These are phyloP conservation scores for Magnolia sinica DNA, from an alignment of 164 flowering plant species.

Conservation along the genomic window DNA sequence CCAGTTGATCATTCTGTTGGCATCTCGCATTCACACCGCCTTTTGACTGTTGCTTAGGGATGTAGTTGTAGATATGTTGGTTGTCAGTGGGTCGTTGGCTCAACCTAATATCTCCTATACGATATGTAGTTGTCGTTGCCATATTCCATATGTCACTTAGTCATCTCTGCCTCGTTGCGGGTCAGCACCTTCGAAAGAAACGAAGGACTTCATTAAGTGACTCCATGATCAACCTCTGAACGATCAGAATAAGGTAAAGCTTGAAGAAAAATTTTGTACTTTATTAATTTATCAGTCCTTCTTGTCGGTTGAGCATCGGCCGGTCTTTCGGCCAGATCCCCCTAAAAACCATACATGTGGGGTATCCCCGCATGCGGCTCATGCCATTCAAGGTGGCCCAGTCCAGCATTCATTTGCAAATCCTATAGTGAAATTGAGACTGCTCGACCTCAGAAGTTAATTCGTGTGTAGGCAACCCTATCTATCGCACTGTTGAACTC, in stretches of 20 bases:
- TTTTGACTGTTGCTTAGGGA: background rate
- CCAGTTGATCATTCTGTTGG: too few species aligned
- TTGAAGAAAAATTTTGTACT: constrained; percentile 12
- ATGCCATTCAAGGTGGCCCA: constrained; percentile 9
- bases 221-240: too few species aligned
- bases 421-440: background rate
- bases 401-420: background rate
- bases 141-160: too few species aligned
- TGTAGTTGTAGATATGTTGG: background rate
- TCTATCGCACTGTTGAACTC: too few species aligned
- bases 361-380: constrained; percentile 11
- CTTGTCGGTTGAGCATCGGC: constrained; percentile 6
- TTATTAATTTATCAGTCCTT: constrained; percentile 12
- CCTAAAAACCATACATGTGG: background rate
- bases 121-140: background rate
- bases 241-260: too few species aligned
- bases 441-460: too few species aligned
- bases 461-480: too few species aligned
- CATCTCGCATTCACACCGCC: background rate
- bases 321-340: constrained; percentile 7
- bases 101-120: background rate
- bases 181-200: too few species aligned
- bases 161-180: too few species aligned
- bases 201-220: too few species aligned
- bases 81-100: background rate